A percentile compares a stretch with the other conserved stretches of the same genome.
phyloP scores from a whole-genome alignment of 768 basidiomycete genomes.

The Butyriboletus loyo region DNA sequence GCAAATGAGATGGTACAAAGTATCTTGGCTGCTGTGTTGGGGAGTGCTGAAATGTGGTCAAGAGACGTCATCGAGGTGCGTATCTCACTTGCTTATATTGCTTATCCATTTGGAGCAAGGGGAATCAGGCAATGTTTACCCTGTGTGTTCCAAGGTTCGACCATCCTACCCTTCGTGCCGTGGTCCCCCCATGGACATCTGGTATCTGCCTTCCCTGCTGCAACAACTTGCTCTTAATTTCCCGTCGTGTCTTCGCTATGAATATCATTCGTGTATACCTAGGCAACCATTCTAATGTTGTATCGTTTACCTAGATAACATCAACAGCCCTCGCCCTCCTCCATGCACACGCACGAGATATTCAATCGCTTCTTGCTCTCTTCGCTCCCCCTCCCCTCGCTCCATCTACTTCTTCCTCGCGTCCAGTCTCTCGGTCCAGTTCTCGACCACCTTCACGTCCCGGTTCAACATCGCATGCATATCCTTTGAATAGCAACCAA shows the following conservation, averaged over 20 bases:
- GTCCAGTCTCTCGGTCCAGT: slow-evolving; percentile 18
- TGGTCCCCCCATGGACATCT: slow-evolving; percentile 34
- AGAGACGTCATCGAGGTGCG: slow-evolving; percentile 48
- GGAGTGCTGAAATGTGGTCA: slow-evolving; percentile 49
- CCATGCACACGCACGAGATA: slow-evolving; percentile 25
- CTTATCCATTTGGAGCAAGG: not conserved
- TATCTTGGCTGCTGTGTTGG: slow-evolving; percentile 36
- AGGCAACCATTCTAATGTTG: slow-evolving; percentile 16
- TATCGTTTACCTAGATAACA: slow-evolving; percentile 18
- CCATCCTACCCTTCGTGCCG: not conserved
- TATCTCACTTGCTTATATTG: slow-evolving; percentile 1
- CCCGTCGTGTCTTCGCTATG: not conserved
- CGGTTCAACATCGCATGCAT: slow-evolving; percentile 10
- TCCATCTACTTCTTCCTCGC: slow-evolving; percentile 11
- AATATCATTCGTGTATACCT: not conserved
- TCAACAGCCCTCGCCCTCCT: slow-evolving; percentile 31
- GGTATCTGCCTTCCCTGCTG: slow-evolving; percentile 35
- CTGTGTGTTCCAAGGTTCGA: slow-evolving; percentile 44
- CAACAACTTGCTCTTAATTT: not conserved
- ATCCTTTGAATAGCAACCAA: slow-evolving; percentile 7
- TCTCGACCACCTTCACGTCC: slow-evolving; percentile 25
- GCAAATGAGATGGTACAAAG: slow-evolving; percentile 74
- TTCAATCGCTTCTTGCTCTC: slow-evolving; percentile 20
- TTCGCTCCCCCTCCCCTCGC: slow-evolving; percentile 8
- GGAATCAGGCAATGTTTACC: slow-evolving; percentile 39